Conservation (phyloP, 495 filamentous ascomycete species). For the Tuber borchii region DNA sequence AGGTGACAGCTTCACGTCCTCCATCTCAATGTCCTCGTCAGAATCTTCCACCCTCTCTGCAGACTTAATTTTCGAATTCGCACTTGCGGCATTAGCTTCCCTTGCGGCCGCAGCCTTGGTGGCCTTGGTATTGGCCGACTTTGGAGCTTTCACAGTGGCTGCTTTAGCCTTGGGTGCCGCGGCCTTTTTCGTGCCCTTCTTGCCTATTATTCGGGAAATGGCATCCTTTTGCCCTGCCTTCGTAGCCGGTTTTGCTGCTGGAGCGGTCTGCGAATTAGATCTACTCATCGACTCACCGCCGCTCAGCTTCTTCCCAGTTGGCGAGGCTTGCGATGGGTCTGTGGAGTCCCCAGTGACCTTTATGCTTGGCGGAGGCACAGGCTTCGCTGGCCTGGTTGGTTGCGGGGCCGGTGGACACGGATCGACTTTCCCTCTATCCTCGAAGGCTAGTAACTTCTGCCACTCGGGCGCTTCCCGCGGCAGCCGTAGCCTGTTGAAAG, state of each 20-base stretch:
- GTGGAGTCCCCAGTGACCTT: slow-evolving; percentile 45
- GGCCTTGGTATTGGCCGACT: slow-evolving; percentile 26
- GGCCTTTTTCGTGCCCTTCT: slow-evolving; percentile 47
- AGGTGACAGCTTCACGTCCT: slow-evolving; percentile 39
- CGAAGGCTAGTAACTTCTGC: slow-evolving; percentile 57
- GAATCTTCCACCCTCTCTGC: slow-evolving; percentile 58
- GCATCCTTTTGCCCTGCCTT: slow-evolving; percentile 41
- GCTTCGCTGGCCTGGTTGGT: slow-evolving; percentile 49
- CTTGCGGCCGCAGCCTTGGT: slow-evolving; percentile 14
- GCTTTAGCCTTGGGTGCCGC: slow-evolving; percentile 41
- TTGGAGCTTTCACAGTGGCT: slow-evolving; percentile 36
- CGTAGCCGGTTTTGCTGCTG: slow-evolving; percentile 45
- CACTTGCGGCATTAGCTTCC: slow-evolving; percentile 11
- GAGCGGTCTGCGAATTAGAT: slow-evolving; percentile 45
- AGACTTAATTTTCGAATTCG: slow-evolving; percentile 53
- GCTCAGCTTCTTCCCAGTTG: slow-evolving; percentile 46
- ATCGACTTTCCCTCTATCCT: slow-evolving; percentile 63
- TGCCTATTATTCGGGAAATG: slow-evolving; percentile 46
- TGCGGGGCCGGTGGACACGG: slow-evolving; percentile 48
- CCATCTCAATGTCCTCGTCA: slow-evolving; percentile 55
- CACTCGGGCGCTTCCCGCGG: slow-evolving; percentile 57
- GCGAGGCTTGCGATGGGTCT: slow-evolving; percentile 43
- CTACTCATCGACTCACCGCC: slow-evolving; percentile 47
- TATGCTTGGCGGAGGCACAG: slow-evolving; percentile 47
- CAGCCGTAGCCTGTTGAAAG: slow-evolving; percentile 62